phyloP scores from a whole-genome alignment of 768 basidiomycete species.

The Phlebiopsis gigantea region DNA sequence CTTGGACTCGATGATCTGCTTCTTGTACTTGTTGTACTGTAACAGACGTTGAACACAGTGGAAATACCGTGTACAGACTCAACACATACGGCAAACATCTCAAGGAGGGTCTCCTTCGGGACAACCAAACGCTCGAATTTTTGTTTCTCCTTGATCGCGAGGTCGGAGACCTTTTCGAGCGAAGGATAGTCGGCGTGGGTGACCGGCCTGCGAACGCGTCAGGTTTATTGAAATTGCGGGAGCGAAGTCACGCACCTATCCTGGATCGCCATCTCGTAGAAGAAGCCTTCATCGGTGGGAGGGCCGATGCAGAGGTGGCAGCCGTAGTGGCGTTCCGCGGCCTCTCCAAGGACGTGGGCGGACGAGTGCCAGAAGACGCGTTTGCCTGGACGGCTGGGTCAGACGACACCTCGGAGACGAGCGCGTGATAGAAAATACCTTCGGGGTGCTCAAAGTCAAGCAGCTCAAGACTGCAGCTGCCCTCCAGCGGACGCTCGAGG shows the following conservation, averaged over 20 bases:
- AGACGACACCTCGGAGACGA: background rate
- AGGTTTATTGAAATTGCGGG: background rate
- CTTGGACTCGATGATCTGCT: slow-evolving; percentile 91
- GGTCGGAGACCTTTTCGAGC: slow-evolving; percentile 85
- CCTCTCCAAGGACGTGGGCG: slow-evolving; percentile 96
- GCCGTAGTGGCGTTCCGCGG: slow-evolving; percentile 93
- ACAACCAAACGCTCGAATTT: slow-evolving; percentile 93
- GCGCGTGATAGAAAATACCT: slow-evolving; percentile 37
- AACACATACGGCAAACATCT: slow-evolving; percentile 82
- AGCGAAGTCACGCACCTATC: slow-evolving; percentile 47
- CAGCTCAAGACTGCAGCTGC: slow-evolving; percentile 71
- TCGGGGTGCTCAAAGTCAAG: slow-evolving; percentile 92
- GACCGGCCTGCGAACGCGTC: slow-evolving; percentile 53
- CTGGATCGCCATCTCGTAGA: slow-evolving; percentile 95
- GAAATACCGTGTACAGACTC: background rate
- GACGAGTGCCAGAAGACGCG: slow-evolving; percentile 99
- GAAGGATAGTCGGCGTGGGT: slow-evolving; percentile 78
- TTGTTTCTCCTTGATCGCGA: slow-evolving; percentile 92
- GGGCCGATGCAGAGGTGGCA: slow-evolving; percentile 97
- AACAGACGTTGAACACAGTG: background rate
- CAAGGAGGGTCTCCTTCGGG: slow-evolving; percentile 88
- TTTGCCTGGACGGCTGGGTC: slow-evolving; percentile 52
- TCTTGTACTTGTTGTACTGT: slow-evolving; percentile 99
- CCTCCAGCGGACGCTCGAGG: slow-evolving; percentile 90
- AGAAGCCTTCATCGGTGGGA: slow-evolving; percentile 97